Percentiles rank a stretch among this genome's conserved stretches.
These are phyloP conservation scores for Xylaria longipes DNA, from an alignment of 495 filamentous ascomycete genomes.

Conservation along the genomic window DNA sequence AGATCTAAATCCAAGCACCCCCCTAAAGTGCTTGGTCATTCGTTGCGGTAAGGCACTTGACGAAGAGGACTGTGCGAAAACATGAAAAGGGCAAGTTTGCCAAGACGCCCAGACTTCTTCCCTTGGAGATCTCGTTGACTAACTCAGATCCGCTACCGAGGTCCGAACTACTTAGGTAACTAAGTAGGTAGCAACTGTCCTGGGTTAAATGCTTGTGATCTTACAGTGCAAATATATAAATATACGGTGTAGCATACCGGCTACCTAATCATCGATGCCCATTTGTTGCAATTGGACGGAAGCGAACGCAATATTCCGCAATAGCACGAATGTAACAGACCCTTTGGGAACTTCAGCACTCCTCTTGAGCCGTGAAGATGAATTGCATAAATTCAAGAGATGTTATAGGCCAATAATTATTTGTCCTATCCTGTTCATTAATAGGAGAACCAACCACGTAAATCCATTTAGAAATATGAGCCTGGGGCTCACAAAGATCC, in stretches of 20 bases:
- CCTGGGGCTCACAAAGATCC: background rate
- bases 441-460: background rate
- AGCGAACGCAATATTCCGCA: background rate
- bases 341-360: background rate
- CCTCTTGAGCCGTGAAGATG: background rate
- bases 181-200: no score
- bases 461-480: background rate
- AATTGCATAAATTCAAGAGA: background rate
- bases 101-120: slow-evolving; percentile 6
- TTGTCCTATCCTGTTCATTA: background rate
- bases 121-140: background rate
- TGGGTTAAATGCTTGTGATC: slow-evolving; percentile 4
- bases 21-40: background rate
- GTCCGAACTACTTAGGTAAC: no score
- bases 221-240: background rate
- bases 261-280: background rate
- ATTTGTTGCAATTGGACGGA: background rate
- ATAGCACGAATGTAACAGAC: background rate
- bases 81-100: background rate
- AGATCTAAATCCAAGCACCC: background rate
- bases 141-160: slow-evolving; percentile 10
- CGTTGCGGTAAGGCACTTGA: background rate
- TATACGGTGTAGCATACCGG: background rate
- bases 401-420: background rate
- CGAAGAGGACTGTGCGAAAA: background rate